Percentiles rank a stretch among this genome's conserved stretches.
Conservation (phyloP, 163 green algal genomes). For the Chlamydomonas reinhardtii region DNA sequence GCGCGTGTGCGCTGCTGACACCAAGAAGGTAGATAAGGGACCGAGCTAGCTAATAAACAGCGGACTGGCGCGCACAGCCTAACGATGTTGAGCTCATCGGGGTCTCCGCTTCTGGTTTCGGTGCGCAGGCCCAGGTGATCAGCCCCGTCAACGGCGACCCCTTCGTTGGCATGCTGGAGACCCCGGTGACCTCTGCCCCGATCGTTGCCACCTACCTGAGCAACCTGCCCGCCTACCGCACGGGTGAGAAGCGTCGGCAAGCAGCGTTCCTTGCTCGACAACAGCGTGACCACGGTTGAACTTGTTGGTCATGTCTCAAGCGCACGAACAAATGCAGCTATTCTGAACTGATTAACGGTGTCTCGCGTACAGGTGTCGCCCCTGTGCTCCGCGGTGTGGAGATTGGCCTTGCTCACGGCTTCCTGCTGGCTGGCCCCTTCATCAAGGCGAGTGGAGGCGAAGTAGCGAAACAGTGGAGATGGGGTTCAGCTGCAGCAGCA, state of each 20-base stretch:
- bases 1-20: conserved; percentile 30
- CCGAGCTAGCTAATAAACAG: no score
- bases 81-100: not conserved
- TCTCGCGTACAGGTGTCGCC: conserved; percentile 67
- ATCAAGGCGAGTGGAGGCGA: conserved; percentile 75
- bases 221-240: conserved; percentile 95
- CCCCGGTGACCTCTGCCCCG: conserved; percentile 95
- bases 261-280: no score
- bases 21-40: conserved; percentile 24
- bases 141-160: conserved; percentile 97
- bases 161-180: conserved; percentile 99
- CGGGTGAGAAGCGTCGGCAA: conserved; percentile 48
- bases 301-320: no score
- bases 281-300: no score
- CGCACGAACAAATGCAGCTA: no score
- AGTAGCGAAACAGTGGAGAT: not conserved
- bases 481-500: not conserved
- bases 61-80: not conserved
- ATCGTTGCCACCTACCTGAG: conserved; percentile 92
- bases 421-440: conserved; percentile 93
- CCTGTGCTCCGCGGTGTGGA: conserved; percentile 96
- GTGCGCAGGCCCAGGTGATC: conserved; percentile 63
- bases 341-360: no score
- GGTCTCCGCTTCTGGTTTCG: not conserved
- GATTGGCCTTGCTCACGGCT: conserved; percentile 97